Evolutionary conservation across 352 stramenopile genomes (phyloP).

Genomic region (Pythium phragmitis): DNA sequence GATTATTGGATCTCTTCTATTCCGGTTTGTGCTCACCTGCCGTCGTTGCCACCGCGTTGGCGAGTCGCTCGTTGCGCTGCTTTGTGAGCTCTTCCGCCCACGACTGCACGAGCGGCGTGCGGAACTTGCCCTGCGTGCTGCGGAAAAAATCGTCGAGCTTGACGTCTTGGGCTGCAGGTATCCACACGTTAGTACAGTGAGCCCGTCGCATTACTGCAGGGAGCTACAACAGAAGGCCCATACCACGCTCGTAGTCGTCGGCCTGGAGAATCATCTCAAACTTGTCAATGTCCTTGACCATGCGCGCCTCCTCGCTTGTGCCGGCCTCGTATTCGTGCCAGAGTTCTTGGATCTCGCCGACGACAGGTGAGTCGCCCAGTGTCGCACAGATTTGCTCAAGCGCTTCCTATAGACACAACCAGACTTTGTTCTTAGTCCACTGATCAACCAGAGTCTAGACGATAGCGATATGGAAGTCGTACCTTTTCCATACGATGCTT

Average conservation of each 20-base stretch:
- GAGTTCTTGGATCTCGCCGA: constrained; percentile 64
- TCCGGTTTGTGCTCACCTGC: neutral
- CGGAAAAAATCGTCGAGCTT: constrained; percentile 76
- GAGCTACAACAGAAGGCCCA: neutral
- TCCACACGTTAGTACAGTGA: no score
- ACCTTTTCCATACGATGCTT: constrained; percentile 91
- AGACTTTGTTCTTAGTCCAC: neutral
- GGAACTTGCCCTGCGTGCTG: constrained; percentile 82
- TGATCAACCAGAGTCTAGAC: no score
- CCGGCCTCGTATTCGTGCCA: constrained; percentile 90
- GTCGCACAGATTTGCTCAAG: constrained; percentile 66
- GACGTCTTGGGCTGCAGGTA: constrained; percentile 47
- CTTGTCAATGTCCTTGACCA: constrained; percentile 95
- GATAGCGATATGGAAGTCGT: no score
- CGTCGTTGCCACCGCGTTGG: neutral
- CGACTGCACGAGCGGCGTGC: constrained; percentile 76
- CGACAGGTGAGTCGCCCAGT: constrained; percentile 52
- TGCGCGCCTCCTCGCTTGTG: constrained; percentile 74
- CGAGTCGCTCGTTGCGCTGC: constrained; percentile 46
- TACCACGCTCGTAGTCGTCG: constrained; percentile 91
- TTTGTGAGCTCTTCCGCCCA: constrained; percentile 65
- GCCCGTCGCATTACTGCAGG: neutral
- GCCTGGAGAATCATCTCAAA: constrained; percentile 96
- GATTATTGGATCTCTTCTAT: neutral
- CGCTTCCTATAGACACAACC: constrained; percentile 37